Base-by-base conservation (phyloP, 2,329 filamentous ascomycete genomes). In the Cercospora zeae-maydis region DNA sequence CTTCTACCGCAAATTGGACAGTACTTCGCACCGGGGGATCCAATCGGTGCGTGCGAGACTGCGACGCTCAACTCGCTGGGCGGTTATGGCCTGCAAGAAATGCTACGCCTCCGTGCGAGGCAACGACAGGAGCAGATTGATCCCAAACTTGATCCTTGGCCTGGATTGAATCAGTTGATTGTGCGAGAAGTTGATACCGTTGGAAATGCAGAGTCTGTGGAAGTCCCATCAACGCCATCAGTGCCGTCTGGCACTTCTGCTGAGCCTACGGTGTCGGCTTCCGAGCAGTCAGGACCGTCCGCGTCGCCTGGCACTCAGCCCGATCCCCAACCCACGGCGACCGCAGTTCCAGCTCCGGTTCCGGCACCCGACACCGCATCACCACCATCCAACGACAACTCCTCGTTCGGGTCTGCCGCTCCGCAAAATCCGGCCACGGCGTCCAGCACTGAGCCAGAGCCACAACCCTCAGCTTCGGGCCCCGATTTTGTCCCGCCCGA, bases 1-100 rank as follows among this genome's bases (percentile, higher is more conserved):
- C 4, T 70, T 10, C 47, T 70, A 0, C 68, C 69, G 3, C 47
- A 66, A 3, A 54, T 71, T 9, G 55, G 61, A 7, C 56, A 58
- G 10, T 71, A 71, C 36, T 71, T 71, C 47, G 62, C 68, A 2
- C 54, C 58, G 3, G 68, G 60, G 9, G 62, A 65, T 54, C 65
- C 66, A 5, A 62, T 69, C 1, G 67, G 65, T 11, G 62, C 47
- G 3, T 71, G 69, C 16, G 63, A 66, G 7, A 68, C 63, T 1
- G 67, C 63, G 7, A 51, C 59, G 4, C 39, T 67, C 10, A 47
- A 42, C 3, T 58, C 57, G 4, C n/a, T 54, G 0, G 49, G 11
- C 1, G 49, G 53, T 9, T 42, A 30, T 13, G 53, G 31, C 7
- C 10, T 42, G 16, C 39, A 42, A 19, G 3, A 5, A 39, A 42